phyloP scores from a whole-genome alignment of 768 basidiomycete genomes.

The Agaricus blazei region DNA sequence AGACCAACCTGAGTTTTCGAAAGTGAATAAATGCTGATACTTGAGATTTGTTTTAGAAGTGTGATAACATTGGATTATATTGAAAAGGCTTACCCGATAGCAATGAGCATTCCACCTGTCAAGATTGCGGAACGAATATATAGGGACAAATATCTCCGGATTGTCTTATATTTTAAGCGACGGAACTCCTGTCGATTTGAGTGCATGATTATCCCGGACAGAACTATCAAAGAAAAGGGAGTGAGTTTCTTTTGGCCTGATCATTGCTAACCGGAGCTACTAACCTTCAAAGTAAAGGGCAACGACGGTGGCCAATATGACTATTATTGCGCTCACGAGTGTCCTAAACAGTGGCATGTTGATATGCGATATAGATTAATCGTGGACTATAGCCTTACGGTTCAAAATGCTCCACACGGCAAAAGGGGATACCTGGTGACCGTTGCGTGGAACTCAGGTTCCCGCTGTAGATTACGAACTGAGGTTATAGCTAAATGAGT shows the following conservation, averaged over 20 bases:
- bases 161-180: not conserved
- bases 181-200: constrained; percentile 4
- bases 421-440: not conserved
- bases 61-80: not conserved
- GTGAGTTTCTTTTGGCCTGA: not conserved
- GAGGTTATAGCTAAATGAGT: not conserved
- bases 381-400: not conserved
- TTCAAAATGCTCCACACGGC: not conserved
- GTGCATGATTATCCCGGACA: constrained; percentile 3
- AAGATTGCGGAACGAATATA: constrained; percentile 8
- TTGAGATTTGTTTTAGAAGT: not conserved
- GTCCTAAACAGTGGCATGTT: not conserved
- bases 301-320: not conserved
- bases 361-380: not conserved
- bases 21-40: not conserved
- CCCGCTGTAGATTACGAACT: not conserved
- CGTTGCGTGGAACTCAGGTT: not conserved
- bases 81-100: not conserved
- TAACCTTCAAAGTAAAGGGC: constrained; percentile 5
- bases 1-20: not conserved
- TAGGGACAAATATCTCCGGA: not conserved
- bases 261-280: not conserved
- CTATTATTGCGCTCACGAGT: constrained; percentile 2
- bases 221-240: not conserved
- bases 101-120: constrained; percentile 1